A percentile compares a stretch with the other conserved stretches of the same genome.
phyloP scores from a whole-genome alignment of 2,329 filamentous ascomycete genomes.

The Esteya vermicola region DNA sequence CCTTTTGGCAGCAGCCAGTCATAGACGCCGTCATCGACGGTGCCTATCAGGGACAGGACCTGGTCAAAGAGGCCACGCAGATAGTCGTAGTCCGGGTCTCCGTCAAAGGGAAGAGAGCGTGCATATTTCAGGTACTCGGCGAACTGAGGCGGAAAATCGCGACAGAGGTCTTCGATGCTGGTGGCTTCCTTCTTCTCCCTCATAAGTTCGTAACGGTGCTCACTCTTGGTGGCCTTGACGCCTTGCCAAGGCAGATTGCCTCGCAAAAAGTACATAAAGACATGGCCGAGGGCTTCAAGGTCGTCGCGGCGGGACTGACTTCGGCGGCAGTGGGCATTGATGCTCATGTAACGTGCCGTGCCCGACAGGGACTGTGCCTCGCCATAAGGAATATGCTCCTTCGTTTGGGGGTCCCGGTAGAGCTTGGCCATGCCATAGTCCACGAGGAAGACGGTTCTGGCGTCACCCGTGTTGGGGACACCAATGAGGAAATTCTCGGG shows the following conservation, averaged over 20 bases:
- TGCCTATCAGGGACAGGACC: conserved; percentile 80
- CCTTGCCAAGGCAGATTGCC: conserved; percentile 59
- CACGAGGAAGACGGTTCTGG: conserved; percentile 93
- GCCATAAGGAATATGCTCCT: conserved; percentile 94
- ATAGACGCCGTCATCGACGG: conserved; percentile 92
- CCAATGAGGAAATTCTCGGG: conserved; percentile 98
- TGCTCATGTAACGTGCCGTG: conserved; percentile 97
- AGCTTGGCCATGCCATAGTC: conserved; percentile 99
- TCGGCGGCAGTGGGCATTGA: conserved; percentile 93
- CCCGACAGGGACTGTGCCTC: conserved; percentile 94
- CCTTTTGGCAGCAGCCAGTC: conserved; percentile 89
- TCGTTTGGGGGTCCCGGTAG: conserved; percentile 95
- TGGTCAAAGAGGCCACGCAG: conserved; percentile 89
- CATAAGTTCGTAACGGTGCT: conserved; percentile 99
- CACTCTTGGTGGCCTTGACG: conserved; percentile 56
- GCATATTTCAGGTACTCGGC: conserved; percentile 95
- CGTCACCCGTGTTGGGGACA: conserved; percentile 72
- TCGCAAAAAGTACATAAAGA: conserved; percentile 60
- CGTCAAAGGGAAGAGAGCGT: conserved; percentile 91
- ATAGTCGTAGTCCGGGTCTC: conserved; percentile 96
- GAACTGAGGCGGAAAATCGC: conserved; percentile 91
- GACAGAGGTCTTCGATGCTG: conserved; percentile 87
- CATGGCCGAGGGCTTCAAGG: conserved; percentile 72
- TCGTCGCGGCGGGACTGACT: conserved; percentile 95
- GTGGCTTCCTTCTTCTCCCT: conserved; percentile 99